phyloP scores from a whole-genome alignment of 164 flowering plant species.

The Aristolochia californica region DNA sequence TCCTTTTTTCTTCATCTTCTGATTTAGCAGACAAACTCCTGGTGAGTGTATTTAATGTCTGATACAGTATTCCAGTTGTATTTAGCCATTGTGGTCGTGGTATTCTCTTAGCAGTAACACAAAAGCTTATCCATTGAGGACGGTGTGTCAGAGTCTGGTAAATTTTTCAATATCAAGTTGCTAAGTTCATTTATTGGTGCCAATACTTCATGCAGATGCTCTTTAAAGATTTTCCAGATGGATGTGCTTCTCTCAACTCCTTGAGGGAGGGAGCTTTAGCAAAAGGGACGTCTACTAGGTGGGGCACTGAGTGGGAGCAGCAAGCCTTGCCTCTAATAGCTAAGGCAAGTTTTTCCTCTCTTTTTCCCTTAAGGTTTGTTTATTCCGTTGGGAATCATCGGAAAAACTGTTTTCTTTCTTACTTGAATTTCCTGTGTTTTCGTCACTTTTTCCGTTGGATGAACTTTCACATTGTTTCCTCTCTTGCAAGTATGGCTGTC shows the following conservation, averaged over 20 bases:
- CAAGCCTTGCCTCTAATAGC: constrained; percentile 72
- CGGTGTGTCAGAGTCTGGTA: no score
- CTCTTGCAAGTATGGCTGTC: no score
- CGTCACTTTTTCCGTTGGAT: no score
- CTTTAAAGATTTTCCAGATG: constrained; percentile 81
- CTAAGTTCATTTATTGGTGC: no score
- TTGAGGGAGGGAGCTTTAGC: constrained; percentile 49
- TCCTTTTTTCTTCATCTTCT: constrained; percentile 88
- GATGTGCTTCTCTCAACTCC: constrained; percentile 36
- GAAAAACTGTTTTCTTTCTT: no score
- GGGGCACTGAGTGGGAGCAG: constrained; percentile 86
- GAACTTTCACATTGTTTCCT: no score
- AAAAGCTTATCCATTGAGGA: no score
- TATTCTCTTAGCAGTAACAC: background rate
- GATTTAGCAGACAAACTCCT: constrained; percentile 87
- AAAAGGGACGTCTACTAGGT: constrained; percentile 48
- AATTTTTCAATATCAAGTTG: no score
- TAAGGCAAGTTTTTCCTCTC: constrained; percentile 36
- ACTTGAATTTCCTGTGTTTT: no score
- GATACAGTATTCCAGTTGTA: background rate
- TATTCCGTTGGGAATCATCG: no score
- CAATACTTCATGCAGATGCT: constrained; percentile 42
- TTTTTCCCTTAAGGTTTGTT: no score
- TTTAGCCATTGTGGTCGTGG: no score
- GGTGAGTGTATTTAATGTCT: constrained; percentile 31